Percentiles rank a stretch among this genome's conserved stretches.
Conservation (phyloP, 192 early-diverging fungal genomes). For the Backusella mclennaniae region DNA sequence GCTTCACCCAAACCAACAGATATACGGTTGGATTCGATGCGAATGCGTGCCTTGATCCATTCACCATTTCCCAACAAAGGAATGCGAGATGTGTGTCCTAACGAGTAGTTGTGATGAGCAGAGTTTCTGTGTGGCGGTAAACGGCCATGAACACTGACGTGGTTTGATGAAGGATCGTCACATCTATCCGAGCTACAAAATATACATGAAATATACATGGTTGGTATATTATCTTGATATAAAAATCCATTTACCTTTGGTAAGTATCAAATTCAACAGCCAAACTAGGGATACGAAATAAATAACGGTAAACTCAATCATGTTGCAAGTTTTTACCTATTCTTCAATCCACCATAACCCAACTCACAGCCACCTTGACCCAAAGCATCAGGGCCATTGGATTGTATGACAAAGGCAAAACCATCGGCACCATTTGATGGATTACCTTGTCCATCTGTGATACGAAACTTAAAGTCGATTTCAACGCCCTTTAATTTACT, state of each 20-base stretch:
- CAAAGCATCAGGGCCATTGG: conserved; percentile 8
- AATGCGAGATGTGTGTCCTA: conserved; percentile 28
- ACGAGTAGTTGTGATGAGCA: conserved; percentile 31
- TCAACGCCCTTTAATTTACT: conserved; percentile 11
- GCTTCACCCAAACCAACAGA: not conserved
- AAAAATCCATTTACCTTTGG: conserved; percentile 18
- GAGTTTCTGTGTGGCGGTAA: conserved; percentile 19
- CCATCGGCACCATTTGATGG: conserved; percentile 33
- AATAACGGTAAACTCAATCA: not conserved
- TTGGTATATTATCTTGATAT: no score
- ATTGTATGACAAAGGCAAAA: conserved; percentile 35
- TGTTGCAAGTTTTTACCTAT: conserved; percentile 16
- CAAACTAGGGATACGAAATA: conserved; percentile 15
- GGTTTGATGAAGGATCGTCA: conserved; percentile 36
- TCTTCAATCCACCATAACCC: conserved; percentile 36
- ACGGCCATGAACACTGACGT: conserved; percentile 37
- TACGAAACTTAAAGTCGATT: conserved; percentile 30
- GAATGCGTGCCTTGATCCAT: conserved; percentile 21
- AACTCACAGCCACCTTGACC: conserved; percentile 37
- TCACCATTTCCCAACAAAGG: conserved; percentile 27
- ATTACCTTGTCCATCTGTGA: conserved; percentile 22
- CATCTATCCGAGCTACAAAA: conserved; percentile 24
- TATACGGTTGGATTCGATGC: not conserved
- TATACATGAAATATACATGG: not conserved
- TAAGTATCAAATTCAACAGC: conserved; percentile 43